Base-by-base conservation (phyloP, 2,329 filamentous ascomycete genomes). In the Fusarium stilboides region DNA sequence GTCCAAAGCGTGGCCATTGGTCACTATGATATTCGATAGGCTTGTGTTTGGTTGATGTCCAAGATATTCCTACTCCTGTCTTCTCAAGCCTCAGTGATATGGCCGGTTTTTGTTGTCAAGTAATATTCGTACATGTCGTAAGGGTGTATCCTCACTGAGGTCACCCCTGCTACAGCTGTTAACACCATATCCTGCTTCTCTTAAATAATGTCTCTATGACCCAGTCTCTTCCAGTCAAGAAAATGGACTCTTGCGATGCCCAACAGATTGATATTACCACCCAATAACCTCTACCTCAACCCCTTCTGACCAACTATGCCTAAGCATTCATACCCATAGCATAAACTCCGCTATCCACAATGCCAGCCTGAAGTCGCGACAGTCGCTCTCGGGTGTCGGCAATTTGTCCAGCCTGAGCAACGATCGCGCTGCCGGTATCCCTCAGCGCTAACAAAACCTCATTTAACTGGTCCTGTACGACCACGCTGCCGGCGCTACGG, bases 381-480 rank as follows among this genome's bases (percentile, higher is more conserved):
- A 83, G 53, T 37, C 79, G 75, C 74, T 83, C 81, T 39, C 81
- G 77, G 14, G 80, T 82, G 54, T 83, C 80, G 14, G 81, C 81
- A 68, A 83, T 82, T 62, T 80, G 79, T 6, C 81, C 81, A 1
- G 81, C 81, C 64, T 82, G 80, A 6, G 75, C 76, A 24, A 83
- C 74, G 54, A 83, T 84, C 13, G 79, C 79, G 36, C 77, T 79
- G 34, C 79, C 78, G 57, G 82, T 80, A 54, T 82, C 80, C 13
- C 80, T 71, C 15, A 83, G 69, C 5, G 80, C 81, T 10, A 75
- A 66, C 12, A 81, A 70, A 28, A 81, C 77, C 67, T 81, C 79
- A 45, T 77, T 76, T 2, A 81, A 75, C 72, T 81, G 79, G 52
- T 81, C 79, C 57, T 80, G 77, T 12, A 80, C 76, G 17, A 77